Conservation (phyloP, 768 basidiomycete species). For the Tylopilus intermedius region DNA sequence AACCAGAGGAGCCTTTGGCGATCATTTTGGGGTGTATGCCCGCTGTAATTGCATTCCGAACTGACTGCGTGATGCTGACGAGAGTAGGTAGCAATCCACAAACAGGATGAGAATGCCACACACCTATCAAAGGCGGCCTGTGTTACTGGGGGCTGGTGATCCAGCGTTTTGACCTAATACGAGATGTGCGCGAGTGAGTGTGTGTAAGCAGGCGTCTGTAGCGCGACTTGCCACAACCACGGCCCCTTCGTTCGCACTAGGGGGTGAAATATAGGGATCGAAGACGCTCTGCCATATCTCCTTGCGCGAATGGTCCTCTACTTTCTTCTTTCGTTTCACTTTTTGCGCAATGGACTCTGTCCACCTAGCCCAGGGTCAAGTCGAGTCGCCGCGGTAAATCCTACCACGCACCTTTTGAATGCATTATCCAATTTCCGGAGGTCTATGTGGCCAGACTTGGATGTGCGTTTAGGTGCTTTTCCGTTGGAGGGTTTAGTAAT, state of each 20-base stretch:
- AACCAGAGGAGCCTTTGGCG: slow-evolving; percentile 81
- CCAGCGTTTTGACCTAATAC: slow-evolving; percentile 67
- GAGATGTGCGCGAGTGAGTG: slow-evolving; percentile 2
- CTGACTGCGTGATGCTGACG: slow-evolving; percentile 54
- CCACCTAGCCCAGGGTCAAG: slow-evolving; percentile 48
- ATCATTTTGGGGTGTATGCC: slow-evolving; percentile 92
- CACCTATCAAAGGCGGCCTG: slow-evolving; percentile 68
- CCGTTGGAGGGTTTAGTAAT: slow-evolving; percentile 24
- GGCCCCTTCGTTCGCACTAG: slow-evolving; percentile 28
- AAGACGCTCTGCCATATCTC: slow-evolving; percentile 80
- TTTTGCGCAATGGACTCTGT: slow-evolving; percentile 83
- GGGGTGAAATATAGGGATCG: slow-evolving; percentile 50
- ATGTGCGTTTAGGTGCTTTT: slow-evolving; percentile 29
- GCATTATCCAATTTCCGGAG: slow-evolving; percentile 74
- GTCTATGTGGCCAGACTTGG: slow-evolving; percentile 56
- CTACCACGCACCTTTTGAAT: slow-evolving; percentile 59
- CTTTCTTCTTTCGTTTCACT: slow-evolving; percentile 75
- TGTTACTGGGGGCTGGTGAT: slow-evolving; percentile 74
- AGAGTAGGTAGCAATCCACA: slow-evolving; percentile 10
- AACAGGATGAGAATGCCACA: slow-evolving; percentile 23
- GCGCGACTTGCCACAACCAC: slow-evolving; percentile 14
- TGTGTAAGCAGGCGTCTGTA: neutral
- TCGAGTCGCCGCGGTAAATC: neutral
- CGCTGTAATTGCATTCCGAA: slow-evolving; percentile 63
- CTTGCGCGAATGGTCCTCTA: slow-evolving; percentile 56